phyloP scores from a whole-genome alignment of 1,284 basidiomycete species.

The Polyporus tsugae region DNA sequence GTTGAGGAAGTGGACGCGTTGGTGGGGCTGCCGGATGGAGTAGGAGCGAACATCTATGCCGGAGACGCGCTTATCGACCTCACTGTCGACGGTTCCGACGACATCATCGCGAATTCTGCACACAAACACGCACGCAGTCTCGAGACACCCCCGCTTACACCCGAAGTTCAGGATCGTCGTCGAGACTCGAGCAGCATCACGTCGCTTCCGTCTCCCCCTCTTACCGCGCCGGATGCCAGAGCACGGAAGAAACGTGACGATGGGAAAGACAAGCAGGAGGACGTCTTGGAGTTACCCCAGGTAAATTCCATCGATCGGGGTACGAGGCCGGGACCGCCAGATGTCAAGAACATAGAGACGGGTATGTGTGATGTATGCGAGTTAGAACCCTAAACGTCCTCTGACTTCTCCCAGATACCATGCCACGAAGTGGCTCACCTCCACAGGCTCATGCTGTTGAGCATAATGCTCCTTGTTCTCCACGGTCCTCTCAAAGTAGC shows the following conservation, averaged over 20 bases:
- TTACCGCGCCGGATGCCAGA: constrained; percentile 14
- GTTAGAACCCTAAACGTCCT: neutral
- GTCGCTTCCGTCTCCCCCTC: constrained; percentile 30
- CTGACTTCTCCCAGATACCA: neutral
- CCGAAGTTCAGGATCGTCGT: neutral
- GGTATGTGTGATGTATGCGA: neutral
- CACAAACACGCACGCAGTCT: neutral
- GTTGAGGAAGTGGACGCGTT: neutral
- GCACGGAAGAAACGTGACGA: neutral
- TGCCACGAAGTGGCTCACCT: neutral
- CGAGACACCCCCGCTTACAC: constrained; percentile 17
- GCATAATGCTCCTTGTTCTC: constrained; percentile 19
- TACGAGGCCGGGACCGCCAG: neutral
- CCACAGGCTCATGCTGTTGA: neutral
- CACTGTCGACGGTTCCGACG: neutral
- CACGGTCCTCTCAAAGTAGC: constrained; percentile 6
- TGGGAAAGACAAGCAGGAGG: neutral
- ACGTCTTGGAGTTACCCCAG: neutral
- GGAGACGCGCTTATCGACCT: neutral
- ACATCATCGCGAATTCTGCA: neutral
- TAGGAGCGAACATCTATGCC: neutral
- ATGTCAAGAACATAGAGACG: neutral
- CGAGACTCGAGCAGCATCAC: neutral
- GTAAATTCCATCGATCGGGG: neutral
- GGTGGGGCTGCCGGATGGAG: too few species aligned